Evolutionary conservation across 257 asterid genomes (phyloP).

Genomic region (Solanum boliviense): DNA sequence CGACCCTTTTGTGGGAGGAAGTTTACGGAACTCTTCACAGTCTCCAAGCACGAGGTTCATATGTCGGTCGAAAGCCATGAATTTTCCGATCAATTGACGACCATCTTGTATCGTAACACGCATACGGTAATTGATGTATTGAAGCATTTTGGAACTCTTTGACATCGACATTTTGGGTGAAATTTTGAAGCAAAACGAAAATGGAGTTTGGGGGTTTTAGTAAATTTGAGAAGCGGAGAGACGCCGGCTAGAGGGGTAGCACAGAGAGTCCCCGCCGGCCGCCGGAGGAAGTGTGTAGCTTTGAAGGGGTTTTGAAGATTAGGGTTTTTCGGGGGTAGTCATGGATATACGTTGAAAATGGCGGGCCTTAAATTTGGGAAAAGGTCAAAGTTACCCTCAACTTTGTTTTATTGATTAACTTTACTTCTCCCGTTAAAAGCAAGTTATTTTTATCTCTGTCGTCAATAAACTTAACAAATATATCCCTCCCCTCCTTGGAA

Average conservation of each 20-base stretch:
- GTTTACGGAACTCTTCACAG: slow-evolving; percentile 85
- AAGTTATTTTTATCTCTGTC: too few relatives aligned
- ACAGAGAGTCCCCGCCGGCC: neutral
- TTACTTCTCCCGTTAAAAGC: too few relatives aligned
- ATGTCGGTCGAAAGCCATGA: slow-evolving; percentile 97
- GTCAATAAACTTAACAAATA: too few relatives aligned
- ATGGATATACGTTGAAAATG: neutral
- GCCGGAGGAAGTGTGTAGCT: neutral
- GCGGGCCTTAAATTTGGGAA: neutral
- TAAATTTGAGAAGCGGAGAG: neutral
- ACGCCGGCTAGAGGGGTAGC: neutral
- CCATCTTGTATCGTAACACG: slow-evolving; percentile 90
- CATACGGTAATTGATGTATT: slow-evolving; percentile 88
- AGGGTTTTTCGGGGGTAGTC: neutral
- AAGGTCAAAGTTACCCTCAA: too few relatives aligned
- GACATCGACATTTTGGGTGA: slow-evolving; percentile 80
- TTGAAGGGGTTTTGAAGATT: neutral
- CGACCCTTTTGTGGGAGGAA: slow-evolving; percentile 72
- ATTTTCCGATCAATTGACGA: slow-evolving; percentile 81
- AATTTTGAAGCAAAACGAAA: neutral
- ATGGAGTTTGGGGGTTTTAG: slow-evolving; percentile 17
- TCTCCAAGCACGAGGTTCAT: slow-evolving; percentile 93
- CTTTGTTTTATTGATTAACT: too few relatives aligned
- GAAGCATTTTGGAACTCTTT: slow-evolving; percentile 91
- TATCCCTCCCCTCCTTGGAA: too few relatives aligned